These are phyloP conservation scores for Leptographium lundbergii DNA, from an alignment of 2,329 filamentous ascomycete species.

Conservation along the genomic window DNA sequence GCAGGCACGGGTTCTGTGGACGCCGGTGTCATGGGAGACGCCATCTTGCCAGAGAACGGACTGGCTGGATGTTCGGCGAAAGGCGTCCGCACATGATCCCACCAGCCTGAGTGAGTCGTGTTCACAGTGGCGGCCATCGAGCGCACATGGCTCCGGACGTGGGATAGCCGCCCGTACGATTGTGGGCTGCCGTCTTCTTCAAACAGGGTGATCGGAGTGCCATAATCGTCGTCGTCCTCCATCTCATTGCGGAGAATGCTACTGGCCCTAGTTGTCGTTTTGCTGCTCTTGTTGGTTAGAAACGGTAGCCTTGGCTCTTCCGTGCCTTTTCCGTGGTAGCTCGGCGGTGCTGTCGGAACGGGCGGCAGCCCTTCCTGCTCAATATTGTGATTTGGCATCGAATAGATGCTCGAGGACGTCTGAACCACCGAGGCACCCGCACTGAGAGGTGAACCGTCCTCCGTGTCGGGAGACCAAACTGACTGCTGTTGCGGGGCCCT, in stretches of 20 bases:
- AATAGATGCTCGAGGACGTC: slow-evolving; percentile 48
- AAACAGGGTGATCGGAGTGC: slow-evolving; percentile 53
- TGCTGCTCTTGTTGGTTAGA: not conserved
- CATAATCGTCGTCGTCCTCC: slow-evolving; percentile 30
- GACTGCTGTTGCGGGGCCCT: slow-evolving; percentile 22
- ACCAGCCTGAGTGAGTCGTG: slow-evolving; percentile 54
- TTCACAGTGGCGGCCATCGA: slow-evolving; percentile 33
- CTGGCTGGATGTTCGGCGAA: slow-evolving; percentile 38
- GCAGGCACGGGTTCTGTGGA: not conserved
- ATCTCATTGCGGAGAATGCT: not conserved
- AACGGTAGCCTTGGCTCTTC: slow-evolving; percentile 11
- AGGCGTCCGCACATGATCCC: slow-evolving; percentile 64
- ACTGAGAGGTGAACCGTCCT: slow-evolving; percentile 33
- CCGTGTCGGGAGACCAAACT: slow-evolving; percentile 50
- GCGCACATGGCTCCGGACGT: slow-evolving; percentile 21
- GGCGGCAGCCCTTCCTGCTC: slow-evolving; percentile 36
- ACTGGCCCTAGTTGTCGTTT: not conserved
- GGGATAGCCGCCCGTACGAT: slow-evolving; percentile 22
- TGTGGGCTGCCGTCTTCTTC: slow-evolving; percentile 50
- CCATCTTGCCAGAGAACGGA: slow-evolving; percentile 26
- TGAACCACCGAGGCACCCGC: slow-evolving; percentile 19
- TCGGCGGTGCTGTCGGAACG: slow-evolving; percentile 43
- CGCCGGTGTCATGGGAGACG: slow-evolving; percentile 9
- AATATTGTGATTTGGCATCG: slow-evolving; percentile 31
- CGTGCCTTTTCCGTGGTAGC: slow-evolving; percentile 21